Evolutionary conservation across 371 early-diverging fungal species (phyloP), one percentile per base, ranked within the genome.

Genomic region (Mortierella sp.): DNA sequence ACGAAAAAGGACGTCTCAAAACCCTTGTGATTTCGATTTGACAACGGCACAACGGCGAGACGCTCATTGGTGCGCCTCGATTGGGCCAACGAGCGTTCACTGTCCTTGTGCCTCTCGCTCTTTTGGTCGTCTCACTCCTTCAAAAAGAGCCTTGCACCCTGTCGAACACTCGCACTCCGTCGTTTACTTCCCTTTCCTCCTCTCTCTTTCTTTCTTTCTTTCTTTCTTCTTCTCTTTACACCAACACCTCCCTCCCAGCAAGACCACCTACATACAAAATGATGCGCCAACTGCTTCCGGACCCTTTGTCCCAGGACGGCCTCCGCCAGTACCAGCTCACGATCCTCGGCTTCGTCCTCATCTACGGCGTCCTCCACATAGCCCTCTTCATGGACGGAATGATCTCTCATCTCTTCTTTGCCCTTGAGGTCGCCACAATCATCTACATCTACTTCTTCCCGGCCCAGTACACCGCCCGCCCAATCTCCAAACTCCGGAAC

Each of bases 261-360:
- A 48, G 55, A 40, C 31, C 40, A 14, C 34, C 22, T 37, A 31
- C 45, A 22, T 47, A 44, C 26, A 53, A 16, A 31, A 55, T 45
- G 40, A 47, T 73, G 53, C 29, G 58, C 41, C 31, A 31, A 45
- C 40, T 14, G 19, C 67, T 77, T 52, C 77, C 77, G 2, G 47
- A 61, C 3, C 31, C 39, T 9, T 14, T 45, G 2, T 72, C 72
- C 6, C 41, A 67, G 16, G 47, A 68, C 5, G 78, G 78, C 24
- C 73, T 77, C 29, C 72, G 78, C 22, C 74, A 73, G 39, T 47
- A 69, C 45, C 79, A 79, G 52, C 67, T 74, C 66, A 66, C 63
- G 6, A 52, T 53, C 9, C 10, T 61, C 3, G 74, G 67, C 24
- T 66, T 73, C n/a, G 43, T 63, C 13, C 47, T 58, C 45, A 45